Conservation (phyloP, 805 yeast genomes). For the Sungouiozyma ichnusensis region DNA sequence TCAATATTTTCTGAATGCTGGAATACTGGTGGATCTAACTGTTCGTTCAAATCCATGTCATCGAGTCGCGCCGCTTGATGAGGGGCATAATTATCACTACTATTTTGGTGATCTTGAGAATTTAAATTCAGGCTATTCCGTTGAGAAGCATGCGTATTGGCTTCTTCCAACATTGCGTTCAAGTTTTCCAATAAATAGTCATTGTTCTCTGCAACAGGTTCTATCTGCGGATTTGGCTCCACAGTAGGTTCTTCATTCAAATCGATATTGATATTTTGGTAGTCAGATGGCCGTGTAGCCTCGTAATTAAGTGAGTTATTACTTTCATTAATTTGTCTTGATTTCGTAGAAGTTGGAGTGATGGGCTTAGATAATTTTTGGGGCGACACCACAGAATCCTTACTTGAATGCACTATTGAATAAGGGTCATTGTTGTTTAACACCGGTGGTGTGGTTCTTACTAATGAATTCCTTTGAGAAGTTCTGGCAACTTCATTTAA, state of each 20-base stretch:
- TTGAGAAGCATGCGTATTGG: not conserved
- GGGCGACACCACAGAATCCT: not conserved
- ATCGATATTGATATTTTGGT: not conserved
- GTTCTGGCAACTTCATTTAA: not conserved
- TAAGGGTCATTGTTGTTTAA: not conserved
- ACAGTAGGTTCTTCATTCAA: not conserved
- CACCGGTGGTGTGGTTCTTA: not conserved
- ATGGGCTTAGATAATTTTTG: not conserved
- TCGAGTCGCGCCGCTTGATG: too few relatives aligned
- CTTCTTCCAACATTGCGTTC: conserved; percentile 19
- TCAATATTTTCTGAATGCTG: not conserved
- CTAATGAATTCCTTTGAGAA: not conserved
- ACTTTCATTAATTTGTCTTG: not conserved
- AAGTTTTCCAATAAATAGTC: conserved; percentile 16
- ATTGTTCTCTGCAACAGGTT: not conserved
- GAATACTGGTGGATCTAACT: not conserved
- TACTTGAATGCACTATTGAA: not conserved
- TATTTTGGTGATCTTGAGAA: too few relatives aligned
- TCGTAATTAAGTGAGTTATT: not conserved
- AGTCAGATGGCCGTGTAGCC: conserved; percentile 1
- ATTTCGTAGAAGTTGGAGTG: not conserved
- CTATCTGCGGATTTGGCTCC: not conserved
- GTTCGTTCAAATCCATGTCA: not conserved
- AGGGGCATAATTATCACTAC: too few relatives aligned
- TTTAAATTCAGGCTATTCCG: not conserved